Evolutionary conservation across 139 green algal species (phyloP), one percentile per base, ranked within the genome.

Genomic region (Chlamydomonas asymmetrica): DNA sequence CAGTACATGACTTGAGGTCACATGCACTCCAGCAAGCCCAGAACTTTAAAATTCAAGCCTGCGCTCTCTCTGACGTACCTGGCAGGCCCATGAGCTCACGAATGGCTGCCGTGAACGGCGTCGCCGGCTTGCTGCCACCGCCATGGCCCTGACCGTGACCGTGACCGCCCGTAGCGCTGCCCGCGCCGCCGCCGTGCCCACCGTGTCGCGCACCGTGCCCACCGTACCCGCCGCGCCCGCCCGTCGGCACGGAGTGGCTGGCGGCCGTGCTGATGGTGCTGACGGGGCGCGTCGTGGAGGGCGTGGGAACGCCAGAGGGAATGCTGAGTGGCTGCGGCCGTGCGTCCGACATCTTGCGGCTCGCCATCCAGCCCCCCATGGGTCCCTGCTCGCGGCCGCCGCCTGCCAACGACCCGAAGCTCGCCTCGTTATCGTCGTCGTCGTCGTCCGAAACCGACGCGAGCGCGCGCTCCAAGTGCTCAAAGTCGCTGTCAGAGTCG

Each of bases 11-110:
- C n/a, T n/a, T n/a, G n/a, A n/a, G n/a, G n/a, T n/a, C n/a, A n/a
- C n/a, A n/a, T n/a, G n/a, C n/a, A n/a, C n/a, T n/a, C n/a, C n/a
- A n/a, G n/a, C n/a, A n/a, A n/a, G n/a, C n/a, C n/a, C n/a, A n/a
- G n/a, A n/a, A n/a, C n/a, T n/a, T n/a, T n/a, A n/a, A n/a, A n/a
- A n/a, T n/a, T n/a, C n/a, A n/a, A n/a, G n/a, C n/a, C n/a, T n/a
- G n/a, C n/a, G n/a, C n/a, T n/a, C n/a, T n/a, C n/a, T n/a, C n/a
- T n/a, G n/a, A n/a, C n/a, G n/a, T n/a, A 71, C 76, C 82, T 57
- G 81, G 81, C 41, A 87, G 56, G 1, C 81, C 81, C 76, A 86
- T 86, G 10, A 86, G 72, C 72, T 86, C 75, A 22, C 65, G 65
- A 31, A 82, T 77, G n/a, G 81, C 81, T 18, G 76, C 66, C 0